Base-by-base conservation (phyloP, 345 rosid species). In the Psidium guajava region DNA sequence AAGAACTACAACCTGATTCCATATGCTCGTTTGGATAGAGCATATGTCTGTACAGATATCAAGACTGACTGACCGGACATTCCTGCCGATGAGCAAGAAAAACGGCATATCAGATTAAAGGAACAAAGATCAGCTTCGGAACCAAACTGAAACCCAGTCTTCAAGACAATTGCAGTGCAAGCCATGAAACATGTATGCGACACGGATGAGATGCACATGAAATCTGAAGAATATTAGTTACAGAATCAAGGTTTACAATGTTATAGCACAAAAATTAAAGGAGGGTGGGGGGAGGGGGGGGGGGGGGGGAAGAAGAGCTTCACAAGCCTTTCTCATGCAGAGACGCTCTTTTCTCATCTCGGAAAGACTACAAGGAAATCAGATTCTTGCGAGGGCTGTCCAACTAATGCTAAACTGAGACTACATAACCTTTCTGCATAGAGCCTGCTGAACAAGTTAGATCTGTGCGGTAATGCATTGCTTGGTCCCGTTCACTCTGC, bases 401-500 rank as follows among this genome's bases (percentile, higher is more conserved):
- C 77, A 32, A 64, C 77, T 32, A 52, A 47, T 52, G 25, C 57
- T 82, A 50, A 50, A 36, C 2, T 24, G 82, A 81, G 54, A 81
- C 42, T 52, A 52, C 36, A 27, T 27, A n/a, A n/a, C 32, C 40
- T 32, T 82, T 50, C 75, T 5, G 5, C 75, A 64, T 13, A 64
- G 44, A 28, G 32, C 75, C 44, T 1, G 75, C 5, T 0, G 44
- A 64, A 64, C 12, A 64, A 64, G 5, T 32, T 32, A n/a, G 75
- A 64, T 64, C 44, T 64, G 44, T 64, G 8, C 24, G 2, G 44
- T 32, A 64, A 64, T 32, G 77, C 77, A 64, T 64, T 6, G 2
- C 22, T 32, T 2, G 0, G 44, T 64, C 24, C 69, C 61, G 85
- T 91, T 93, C 86, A 96, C 4, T 95, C 98, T 28, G 97, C 98